Base-by-base conservation (phyloP, 1,284 basidiomycete species). In the Puccinia sorghi region DNA sequence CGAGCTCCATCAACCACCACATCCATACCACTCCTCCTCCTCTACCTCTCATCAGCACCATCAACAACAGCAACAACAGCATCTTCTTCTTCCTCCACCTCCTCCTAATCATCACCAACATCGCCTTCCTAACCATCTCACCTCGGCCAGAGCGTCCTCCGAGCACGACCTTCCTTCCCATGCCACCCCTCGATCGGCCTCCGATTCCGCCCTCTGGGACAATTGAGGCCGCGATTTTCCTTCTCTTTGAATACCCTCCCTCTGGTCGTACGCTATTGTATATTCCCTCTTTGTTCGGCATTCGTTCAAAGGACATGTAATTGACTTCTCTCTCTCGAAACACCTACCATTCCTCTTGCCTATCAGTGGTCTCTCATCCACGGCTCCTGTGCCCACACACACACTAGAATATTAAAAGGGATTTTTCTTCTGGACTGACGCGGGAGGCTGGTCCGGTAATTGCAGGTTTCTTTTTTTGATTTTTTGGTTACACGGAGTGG, bases 1-100 rank as follows among this genome's bases (percentile, higher is more conserved):
- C 50, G 15, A n/a, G 27, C 59, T 17, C 59, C 59, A 63, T 39
- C 63, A 6, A 66, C 39, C 63, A 66, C 39, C 63, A 66, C 63
- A 43, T 39, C 46, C 43, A n/a, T n/a, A 22, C 20, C 4, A 20
- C n/a, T 69, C 27, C n/a, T 48, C 46, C 20, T 69, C 63, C 11
- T 64, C 61, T 48, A 5, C 63, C 39, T 66, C 63, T 8, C 15
- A 22, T 3, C 37, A 3, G n/a, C 37, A 66, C 12, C 63, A 66
- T 5, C 63, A 66, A 4, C 32, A 66, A 22, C 63, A 66, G 22
- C 63, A 66, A 15, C 37, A 61, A 32, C 57, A 25, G 12, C 57
- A 61, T 37, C 27, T 27, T 37, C 27, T 59, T 27, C 25, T 6
- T 15, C 25, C 37, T 41, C 17, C 39, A 64, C 22, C 39, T 64